Percentiles rank a stretch among this genome's conserved stretches.
Evolutionary conservation across 768 basidiomycete species (phyloP).

Genomic region (Stropharia rugosoannulata): DNA sequence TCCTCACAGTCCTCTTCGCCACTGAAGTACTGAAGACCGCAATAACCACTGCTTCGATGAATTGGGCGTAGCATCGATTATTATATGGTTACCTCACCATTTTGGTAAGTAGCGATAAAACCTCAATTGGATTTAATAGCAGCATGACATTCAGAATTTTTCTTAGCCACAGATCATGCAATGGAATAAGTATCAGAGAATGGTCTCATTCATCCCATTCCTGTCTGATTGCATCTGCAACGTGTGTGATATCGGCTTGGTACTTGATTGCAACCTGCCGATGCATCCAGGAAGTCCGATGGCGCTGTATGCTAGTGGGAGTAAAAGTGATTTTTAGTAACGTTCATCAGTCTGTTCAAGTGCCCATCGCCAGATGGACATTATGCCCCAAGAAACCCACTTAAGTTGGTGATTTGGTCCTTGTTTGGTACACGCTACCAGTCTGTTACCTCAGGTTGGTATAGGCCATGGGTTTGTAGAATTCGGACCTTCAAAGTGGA

Average conservation of each 20-base stretch:
- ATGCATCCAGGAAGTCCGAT: neutral
- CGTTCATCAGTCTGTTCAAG: neutral
- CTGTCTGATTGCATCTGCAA: conserved; percentile 1
- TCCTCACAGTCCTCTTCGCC: too few relatives aligned
- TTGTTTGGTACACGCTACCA: neutral
- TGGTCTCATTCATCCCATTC: neutral
- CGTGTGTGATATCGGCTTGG: neutral
- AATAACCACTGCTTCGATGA: too few relatives aligned
- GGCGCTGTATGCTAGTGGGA: neutral
- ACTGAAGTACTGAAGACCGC: too few relatives aligned
- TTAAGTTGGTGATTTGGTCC: neutral
- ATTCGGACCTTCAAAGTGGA: neutral
- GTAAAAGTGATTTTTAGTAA: neutral
- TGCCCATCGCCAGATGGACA: neutral
- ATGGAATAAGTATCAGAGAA: too few relatives aligned
- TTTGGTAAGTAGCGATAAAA: neutral
- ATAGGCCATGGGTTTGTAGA: neutral
- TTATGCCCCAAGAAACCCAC: too few relatives aligned
- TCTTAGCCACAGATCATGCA: too few relatives aligned
- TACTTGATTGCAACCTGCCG: neutral
- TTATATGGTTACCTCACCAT: too few relatives aligned
- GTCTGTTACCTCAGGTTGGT: neutral
- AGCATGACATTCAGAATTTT: too few relatives aligned
- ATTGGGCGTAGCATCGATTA: too few relatives aligned
- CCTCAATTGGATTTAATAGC: neutral